Evolutionary conservation across 352 stramenopile genomes (phyloP).

Genomic region (Pythium pectinolyticum): DNA sequence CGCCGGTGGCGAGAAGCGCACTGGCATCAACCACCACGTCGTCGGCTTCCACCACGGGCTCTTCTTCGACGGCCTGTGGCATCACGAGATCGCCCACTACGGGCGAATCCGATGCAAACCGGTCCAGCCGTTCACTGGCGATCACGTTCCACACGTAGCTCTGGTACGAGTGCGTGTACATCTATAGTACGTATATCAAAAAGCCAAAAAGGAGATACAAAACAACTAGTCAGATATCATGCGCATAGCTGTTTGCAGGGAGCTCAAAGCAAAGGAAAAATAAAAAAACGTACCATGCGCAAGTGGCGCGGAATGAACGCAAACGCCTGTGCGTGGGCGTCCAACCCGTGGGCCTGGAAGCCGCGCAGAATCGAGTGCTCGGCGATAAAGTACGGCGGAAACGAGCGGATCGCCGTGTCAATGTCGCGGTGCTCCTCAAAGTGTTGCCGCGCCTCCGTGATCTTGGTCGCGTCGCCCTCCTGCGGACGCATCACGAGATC

Average conservation of each 20-base stretch:
- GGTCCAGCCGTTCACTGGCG: constrained; percentile 87
- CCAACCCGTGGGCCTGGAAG: constrained; percentile 55
- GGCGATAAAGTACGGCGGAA: constrained; percentile 83
- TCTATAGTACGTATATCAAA: constrained; percentile 32
- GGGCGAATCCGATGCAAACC: constrained; percentile 58
- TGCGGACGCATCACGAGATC: constrained; percentile 90
- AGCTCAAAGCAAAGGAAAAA: background rate
- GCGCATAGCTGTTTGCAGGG: too few species aligned
- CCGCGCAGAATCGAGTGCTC: constrained; percentile 72
- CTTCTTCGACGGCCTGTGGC: constrained; percentile 16
- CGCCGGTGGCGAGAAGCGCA: constrained; percentile 35
- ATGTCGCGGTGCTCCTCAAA: constrained; percentile 71
- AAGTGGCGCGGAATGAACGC: constrained; percentile 80
- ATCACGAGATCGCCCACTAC: constrained; percentile 93
- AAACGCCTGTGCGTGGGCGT: constrained; percentile 60
- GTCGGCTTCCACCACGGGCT: constrained; percentile 11
- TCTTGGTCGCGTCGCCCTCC: constrained; percentile 73
- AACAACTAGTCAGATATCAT: too few species aligned
- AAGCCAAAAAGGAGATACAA: too few species aligned
- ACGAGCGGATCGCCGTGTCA: constrained; percentile 47
- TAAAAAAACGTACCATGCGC: constrained; percentile 60
- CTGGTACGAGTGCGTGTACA: constrained; percentile 93
- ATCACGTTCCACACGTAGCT: constrained; percentile 96
- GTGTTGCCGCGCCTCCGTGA: constrained; percentile 57
- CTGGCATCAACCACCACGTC: background rate